Evolutionary conservation across 2,329 filamentous ascomycete species (phyloP).

Genomic region (Ceratocystis papillata): DNA sequence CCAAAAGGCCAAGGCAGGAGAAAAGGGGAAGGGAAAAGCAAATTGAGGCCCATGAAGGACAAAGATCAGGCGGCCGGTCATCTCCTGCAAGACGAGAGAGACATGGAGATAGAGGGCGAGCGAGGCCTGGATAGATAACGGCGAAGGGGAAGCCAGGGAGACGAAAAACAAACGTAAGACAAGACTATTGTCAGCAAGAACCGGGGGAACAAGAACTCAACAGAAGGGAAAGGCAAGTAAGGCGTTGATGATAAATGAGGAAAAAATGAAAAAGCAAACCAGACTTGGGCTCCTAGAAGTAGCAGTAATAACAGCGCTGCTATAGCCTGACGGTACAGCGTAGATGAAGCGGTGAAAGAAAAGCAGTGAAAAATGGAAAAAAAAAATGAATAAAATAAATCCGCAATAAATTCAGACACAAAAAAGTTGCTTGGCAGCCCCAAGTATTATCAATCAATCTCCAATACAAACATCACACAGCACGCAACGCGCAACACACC

Average conservation of each 20-base stretch:
- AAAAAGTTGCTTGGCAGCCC: background rate
- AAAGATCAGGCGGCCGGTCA: background rate
- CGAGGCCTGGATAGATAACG: background rate
- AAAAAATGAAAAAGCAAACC: background rate
- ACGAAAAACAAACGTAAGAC: background rate
- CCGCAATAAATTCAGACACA: background rate
- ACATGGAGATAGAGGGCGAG: background rate
- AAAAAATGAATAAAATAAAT: background rate
- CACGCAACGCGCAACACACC: too few relatives aligned
- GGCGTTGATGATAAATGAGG: background rate
- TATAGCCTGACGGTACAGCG: background rate
- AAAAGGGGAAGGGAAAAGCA: slow-evolving; percentile 2
- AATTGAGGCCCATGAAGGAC: slow-evolving; percentile 3
- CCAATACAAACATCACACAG: background rate
- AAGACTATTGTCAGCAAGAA: background rate
- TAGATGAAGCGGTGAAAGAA: background rate
- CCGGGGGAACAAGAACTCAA: background rate
- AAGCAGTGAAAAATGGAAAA: background rate
- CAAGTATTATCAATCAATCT: background rate
- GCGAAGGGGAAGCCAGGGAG: background rate
- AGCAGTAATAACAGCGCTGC: background rate
- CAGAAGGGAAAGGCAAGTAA: background rate
- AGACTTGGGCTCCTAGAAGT: background rate
- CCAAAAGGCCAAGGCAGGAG: background rate
- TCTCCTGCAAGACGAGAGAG: background rate